Evolutionary conservation across 176 grass and related monocot genomes (phyloP).

Genomic region (Tillandsia fasciculata): DNA sequence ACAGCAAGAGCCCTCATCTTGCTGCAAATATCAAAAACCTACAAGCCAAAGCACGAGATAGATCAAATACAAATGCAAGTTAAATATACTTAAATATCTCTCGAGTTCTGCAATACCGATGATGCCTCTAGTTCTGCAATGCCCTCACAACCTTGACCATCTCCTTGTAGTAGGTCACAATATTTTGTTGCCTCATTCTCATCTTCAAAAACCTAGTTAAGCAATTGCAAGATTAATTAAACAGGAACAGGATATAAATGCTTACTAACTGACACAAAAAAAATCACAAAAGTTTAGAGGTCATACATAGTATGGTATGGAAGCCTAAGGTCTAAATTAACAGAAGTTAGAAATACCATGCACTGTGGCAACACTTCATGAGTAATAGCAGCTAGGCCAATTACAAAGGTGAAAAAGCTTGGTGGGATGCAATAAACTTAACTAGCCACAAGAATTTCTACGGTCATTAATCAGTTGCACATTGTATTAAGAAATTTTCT

Average conservation of each 20-base stretch:
- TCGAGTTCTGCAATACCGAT: conserved; percentile 41
- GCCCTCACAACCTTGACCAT: conserved; percentile 80
- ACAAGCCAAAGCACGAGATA: neutral
- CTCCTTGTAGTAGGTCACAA: conserved; percentile 74
- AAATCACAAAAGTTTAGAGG: neutral
- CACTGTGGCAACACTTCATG: no score
- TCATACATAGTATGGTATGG: neutral
- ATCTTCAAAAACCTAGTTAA: conserved; percentile 82
- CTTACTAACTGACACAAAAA: neutral
- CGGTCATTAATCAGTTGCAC: no score
- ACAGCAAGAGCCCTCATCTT: conserved; percentile 78
- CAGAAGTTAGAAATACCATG: no score
- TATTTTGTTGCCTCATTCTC: conserved; percentile 75
- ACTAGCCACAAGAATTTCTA: no score
- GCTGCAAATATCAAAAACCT: conserved; percentile 80
- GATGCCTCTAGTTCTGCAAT: conserved; percentile 92
- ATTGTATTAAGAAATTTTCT: no score
- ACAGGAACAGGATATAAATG: neutral
- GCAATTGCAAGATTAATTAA: neutral
- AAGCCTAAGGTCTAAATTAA: no score
- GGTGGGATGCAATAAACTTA: no score
- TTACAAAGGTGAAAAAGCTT: no score
- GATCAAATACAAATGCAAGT: neutral
- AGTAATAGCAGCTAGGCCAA: no score
- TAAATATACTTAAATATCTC: neutral